Percentiles rank a stretch among this genome's conserved stretches.
Conservation (phyloP, 176 grass and related monocot genomes). For the Luzula sylvatica region DNA sequence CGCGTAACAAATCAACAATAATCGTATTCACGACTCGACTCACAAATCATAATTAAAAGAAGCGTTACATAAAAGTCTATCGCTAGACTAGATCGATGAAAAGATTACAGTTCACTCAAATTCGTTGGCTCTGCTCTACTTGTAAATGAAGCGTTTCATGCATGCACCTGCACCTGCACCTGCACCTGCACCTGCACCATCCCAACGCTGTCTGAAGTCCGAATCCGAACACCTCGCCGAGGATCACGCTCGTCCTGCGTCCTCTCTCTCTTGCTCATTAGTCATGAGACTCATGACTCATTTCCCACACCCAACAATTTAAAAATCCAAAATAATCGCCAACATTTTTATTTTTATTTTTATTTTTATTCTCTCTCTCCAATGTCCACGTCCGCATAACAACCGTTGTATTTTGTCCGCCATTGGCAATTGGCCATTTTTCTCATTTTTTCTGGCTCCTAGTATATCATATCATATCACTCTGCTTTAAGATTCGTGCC, state of each 20-base stretch:
- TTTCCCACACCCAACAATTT: neutral
- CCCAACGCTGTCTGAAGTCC: too few relatives aligned
- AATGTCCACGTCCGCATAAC: neutral
- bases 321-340: neutral
- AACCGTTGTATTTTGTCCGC: neutral
- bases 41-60: too few relatives aligned
- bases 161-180: too few relatives aligned
- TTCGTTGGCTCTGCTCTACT: too few relatives aligned
- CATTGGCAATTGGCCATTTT: neutral
- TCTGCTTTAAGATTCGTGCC: constrained; percentile 21
- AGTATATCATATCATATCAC: neutral
- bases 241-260: constrained; percentile 18
- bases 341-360: too few relatives aligned
- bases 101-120: too few relatives aligned
- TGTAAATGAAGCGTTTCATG: too few relatives aligned
- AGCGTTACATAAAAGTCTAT: too few relatives aligned
- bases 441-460: neutral
- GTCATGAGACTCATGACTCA: too few relatives aligned
- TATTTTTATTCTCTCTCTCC: neutral
- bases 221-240: constrained; percentile 47
- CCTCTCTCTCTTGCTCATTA: constrained; percentile 11
- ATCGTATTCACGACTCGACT: too few relatives aligned
- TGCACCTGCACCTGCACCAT: constrained; percentile 54
- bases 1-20: too few relatives aligned
- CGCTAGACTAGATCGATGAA: too few relatives aligned